Conservation (phyloP, 768 basidiomycete genomes). For the Calocera viscosa region DNA sequence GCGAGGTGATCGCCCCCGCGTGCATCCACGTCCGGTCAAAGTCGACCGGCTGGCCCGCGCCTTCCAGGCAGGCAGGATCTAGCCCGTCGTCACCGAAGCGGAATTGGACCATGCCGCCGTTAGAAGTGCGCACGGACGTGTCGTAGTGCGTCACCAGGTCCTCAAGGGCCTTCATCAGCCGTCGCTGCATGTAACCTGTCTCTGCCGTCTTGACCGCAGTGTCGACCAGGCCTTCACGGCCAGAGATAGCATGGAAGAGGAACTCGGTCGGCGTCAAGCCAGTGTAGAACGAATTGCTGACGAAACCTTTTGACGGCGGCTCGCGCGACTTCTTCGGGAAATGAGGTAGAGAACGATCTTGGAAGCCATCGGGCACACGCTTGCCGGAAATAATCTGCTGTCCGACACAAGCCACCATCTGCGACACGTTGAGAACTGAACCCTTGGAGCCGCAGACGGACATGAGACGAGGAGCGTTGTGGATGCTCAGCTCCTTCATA, state of each 20-base stretch:
- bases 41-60: constrained; percentile 87
- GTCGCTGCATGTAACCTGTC: constrained; percentile 98
- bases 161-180: constrained; percentile 97
- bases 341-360: constrained; percentile 96
- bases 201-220: constrained; percentile 99
- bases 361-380: constrained; percentile 97
- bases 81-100: constrained; percentile 92
- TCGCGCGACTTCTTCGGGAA: constrained; percentile 95
- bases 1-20: constrained; percentile 59
- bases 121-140: constrained; percentile 84
- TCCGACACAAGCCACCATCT: constrained; percentile 99
- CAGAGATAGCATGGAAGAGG: constrained; percentile 96
- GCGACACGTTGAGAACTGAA: constrained; percentile 97
- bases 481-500: constrained; percentile 93
- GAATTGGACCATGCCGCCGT: constrained; percentile 94
- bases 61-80: constrained; percentile 92
- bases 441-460: constrained; percentile 99
- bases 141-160: constrained; percentile 96
- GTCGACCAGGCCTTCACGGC: constrained; percentile 95
- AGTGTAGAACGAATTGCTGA: constrained; percentile 90
- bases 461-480: constrained; percentile 97
- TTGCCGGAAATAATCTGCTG: constrained; percentile 97
- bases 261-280: constrained; percentile 91
- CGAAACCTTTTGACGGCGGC: constrained; percentile 95
- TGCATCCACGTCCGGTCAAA: constrained; percentile 79